phyloP scores from a whole-genome alignment of 2,329 filamentous ascomycete genomes.

The Aureobasidium musti region DNA sequence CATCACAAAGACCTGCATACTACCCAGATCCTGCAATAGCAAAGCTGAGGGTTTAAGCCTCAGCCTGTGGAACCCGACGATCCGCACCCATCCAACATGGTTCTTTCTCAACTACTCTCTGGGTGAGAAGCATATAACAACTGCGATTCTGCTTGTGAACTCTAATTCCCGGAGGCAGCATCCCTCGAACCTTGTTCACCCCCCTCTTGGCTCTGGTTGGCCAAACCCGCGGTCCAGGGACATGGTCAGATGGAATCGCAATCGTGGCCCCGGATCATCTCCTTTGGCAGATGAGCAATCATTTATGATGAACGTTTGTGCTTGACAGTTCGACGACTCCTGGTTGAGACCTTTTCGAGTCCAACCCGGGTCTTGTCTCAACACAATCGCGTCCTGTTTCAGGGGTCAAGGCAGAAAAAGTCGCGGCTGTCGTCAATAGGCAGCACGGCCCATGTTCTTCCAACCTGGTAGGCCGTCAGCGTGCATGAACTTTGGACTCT shows the following conservation, averaged over 20 bases:
- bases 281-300: slow-evolving; percentile 12
- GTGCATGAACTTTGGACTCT: slow-evolving; percentile 19
- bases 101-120: neutral
- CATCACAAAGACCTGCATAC: slow-evolving; percentile 6
- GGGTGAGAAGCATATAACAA: neutral
- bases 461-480: slow-evolving; percentile 25
- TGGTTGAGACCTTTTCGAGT: slow-evolving; percentile 11
- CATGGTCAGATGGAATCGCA: slow-evolving; percentile 18
- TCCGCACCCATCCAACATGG: neutral
- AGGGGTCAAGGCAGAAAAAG: slow-evolving; percentile 24
- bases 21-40: neutral
- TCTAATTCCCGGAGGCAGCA: slow-evolving; percentile 24
- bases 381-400: slow-evolving; percentile 19
- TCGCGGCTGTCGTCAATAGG: slow-evolving; percentile 20
- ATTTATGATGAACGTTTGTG: neutral
- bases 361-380: slow-evolving; percentile 4
- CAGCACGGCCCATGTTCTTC: slow-evolving; percentile 8
- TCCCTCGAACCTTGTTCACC: slow-evolving; percentile 22
- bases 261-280: slow-evolving; percentile 25
- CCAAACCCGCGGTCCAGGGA: slow-evolving; percentile 13
- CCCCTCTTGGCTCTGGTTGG: slow-evolving; percentile 24
- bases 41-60: neutral
- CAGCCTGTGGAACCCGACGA: neutral
- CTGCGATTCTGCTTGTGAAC: slow-evolving; percentile 21
- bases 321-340: slow-evolving; percentile 6